Evolutionary conservation across 768 basidiomycete genomes (phyloP).

Genomic region (Mycena epipterygia): DNA sequence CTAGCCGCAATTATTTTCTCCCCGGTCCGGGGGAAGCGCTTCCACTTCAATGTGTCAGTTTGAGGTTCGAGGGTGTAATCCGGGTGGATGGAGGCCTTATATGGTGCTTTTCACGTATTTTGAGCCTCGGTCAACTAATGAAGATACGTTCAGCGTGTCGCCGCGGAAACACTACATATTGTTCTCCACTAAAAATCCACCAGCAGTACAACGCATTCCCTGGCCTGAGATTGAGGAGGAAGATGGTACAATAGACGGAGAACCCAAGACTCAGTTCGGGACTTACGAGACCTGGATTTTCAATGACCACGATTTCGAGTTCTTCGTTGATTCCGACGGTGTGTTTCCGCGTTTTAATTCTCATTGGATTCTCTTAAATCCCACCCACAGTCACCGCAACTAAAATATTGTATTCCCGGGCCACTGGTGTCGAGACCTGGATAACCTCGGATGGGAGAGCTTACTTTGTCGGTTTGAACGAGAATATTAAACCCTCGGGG

Average conservation of each 20-base stretch:
- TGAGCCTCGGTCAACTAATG: background rate
- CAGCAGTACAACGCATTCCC: constrained; percentile 86
- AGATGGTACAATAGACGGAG: constrained; percentile 50
- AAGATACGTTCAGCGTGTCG: constrained; percentile 67
- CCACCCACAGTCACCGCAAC: constrained; percentile 69
- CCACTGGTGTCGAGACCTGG: constrained; percentile 82
- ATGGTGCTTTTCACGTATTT: constrained; percentile 61
- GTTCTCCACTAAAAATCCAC: constrained; percentile 82
- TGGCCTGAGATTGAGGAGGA: constrained; percentile 74
- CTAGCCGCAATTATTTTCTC: constrained; percentile 74
- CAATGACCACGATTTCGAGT: constrained; percentile 75
- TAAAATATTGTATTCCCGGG: constrained; percentile 70
- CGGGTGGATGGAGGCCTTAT: constrained; percentile 81
- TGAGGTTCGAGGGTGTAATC: constrained; percentile 87
- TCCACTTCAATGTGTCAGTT: constrained; percentile 73
- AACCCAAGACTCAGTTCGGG: constrained; percentile 49
- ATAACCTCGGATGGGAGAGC: constrained; percentile 88
- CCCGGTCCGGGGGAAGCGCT: constrained; percentile 86
- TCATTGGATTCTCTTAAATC: background rate
- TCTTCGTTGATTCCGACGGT: constrained; percentile 86
- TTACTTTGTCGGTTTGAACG: constrained; percentile 80
- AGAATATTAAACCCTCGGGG: constrained; percentile 45
- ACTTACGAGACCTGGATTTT: constrained; percentile 80
- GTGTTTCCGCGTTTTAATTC: constrained; percentile 33
- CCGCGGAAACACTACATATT: constrained; percentile 77